phyloP scores from a whole-genome alignment of 331 rosid species.

The Prunus yedoensis region DNA sequence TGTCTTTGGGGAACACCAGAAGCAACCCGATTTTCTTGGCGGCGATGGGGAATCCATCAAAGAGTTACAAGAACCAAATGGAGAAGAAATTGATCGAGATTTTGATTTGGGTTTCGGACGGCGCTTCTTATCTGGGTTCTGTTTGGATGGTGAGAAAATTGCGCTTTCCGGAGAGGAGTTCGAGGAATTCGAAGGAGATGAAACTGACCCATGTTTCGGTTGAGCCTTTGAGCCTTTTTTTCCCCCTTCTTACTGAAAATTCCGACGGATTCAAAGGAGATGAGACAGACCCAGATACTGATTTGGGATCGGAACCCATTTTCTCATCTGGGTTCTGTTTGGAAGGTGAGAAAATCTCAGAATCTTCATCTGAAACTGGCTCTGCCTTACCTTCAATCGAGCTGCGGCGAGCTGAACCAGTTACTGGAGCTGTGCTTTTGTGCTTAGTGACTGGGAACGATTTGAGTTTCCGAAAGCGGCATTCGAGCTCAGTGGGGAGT shows the following conservation, averaged over 20 bases:
- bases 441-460: slow-evolving; percentile 49
- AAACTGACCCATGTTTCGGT: slow-evolving; percentile 28
- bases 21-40: slow-evolving; percentile 52
- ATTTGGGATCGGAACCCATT: slow-evolving; percentile 7
- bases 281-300: slow-evolving; percentile 22
- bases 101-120: slow-evolving; percentile 1
- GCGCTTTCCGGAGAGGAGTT: slow-evolving; percentile 44
- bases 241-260: not conserved
- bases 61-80: slow-evolving; percentile 21
- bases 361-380: slow-evolving; percentile 7
- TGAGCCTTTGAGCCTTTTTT: slow-evolving; percentile 22
- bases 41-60: slow-evolving; percentile 53
- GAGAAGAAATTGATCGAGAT: slow-evolving; percentile 25
- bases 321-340: slow-evolving; percentile 26
- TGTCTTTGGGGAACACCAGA: slow-evolving; percentile 71
- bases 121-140: not conserved
- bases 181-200: slow-evolving; percentile 46
- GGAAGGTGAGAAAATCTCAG: slow-evolving; percentile 30
- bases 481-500: slow-evolving; percentile 66
- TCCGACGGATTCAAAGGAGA: slow-evolving; percentile 18
- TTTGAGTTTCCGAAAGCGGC: slow-evolving; percentile 71
- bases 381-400: slow-evolving; percentile 9
- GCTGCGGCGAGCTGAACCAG: not conserved
- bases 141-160: slow-evolving; percentile 36
- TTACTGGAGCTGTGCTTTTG: not conserved